These are phyloP conservation scores for Phanerodontia chrysosporium DNA, from an alignment of 768 basidiomycete genomes.

Conservation along the genomic window DNA sequence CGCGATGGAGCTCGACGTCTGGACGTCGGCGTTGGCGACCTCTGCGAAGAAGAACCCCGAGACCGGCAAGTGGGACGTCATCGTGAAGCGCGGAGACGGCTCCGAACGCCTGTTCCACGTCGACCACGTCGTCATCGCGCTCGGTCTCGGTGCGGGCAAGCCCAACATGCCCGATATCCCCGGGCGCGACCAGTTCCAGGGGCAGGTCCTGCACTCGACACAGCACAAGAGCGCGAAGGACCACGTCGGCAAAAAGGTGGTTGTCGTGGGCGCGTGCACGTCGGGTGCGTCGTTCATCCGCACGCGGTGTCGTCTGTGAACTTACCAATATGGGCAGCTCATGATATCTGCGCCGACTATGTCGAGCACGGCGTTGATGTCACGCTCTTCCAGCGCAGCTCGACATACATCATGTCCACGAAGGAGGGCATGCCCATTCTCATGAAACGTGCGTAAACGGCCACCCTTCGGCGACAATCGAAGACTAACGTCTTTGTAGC, in stretches of 20 bases:
- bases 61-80: slow-evolving; percentile 26
- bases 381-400: slow-evolving; percentile 55
- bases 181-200: slow-evolving; percentile 52
- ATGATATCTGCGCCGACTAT: slow-evolving; percentile 48
- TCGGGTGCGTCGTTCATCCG: slow-evolving; percentile 34
- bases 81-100: slow-evolving; percentile 31
- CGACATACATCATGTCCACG: slow-evolving; percentile 43
- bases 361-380: slow-evolving; percentile 45
- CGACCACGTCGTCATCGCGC: slow-evolving; percentile 35
- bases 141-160: slow-evolving; percentile 35
- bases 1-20: slow-evolving; percentile 57
- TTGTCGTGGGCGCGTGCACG: slow-evolving; percentile 65
- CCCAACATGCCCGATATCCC: slow-evolving; percentile 33
- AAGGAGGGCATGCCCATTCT: slow-evolving; percentile 32
- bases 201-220: slow-evolving; percentile 56
- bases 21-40: slow-evolving; percentile 43
- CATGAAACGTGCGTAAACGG: slow-evolving; percentile 23
- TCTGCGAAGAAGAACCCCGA: slow-evolving; percentile 16
- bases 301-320: background rate
- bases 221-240: slow-evolving; percentile 51
- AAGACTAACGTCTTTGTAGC: slow-evolving; percentile 19
- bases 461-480: background rate
- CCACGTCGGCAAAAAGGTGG: slow-evolving; percentile 64
- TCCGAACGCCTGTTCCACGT: slow-evolving; percentile 27
- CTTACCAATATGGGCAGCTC: slow-evolving; percentile 22